phyloP scores from a whole-genome alignment of 768 basidiomycete species.

The Xerocomellus chrysenteron region DNA sequence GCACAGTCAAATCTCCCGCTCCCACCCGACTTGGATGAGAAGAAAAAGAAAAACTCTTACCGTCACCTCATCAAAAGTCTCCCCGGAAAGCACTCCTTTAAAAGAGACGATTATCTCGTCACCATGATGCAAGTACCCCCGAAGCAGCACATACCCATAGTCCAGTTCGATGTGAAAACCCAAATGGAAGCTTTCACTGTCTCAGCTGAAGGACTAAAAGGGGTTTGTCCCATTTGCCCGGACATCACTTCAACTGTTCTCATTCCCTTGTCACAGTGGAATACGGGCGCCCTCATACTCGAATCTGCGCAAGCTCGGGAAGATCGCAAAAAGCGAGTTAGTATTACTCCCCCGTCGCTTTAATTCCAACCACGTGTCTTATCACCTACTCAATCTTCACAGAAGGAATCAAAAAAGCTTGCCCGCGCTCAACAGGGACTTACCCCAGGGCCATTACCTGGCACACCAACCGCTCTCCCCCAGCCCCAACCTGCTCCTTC shows the following conservation, averaged over 20 bases:
- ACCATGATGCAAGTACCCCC: conserved; percentile 66
- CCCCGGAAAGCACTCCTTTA: conserved; percentile 78
- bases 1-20: conserved; percentile 41
- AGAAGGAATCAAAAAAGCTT: conserved; percentile 74
- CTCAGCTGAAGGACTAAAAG: conserved; percentile 69
- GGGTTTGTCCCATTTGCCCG: conserved; percentile 46
- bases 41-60: conserved; percentile 76
- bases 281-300: conserved; percentile 54
- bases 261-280: conserved; percentile 52
- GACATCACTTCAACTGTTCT: conserved; percentile 6
- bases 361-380: conserved; percentile 12
- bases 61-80: conserved; percentile 74
- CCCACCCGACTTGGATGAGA: conserved; percentile 54
- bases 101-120: conserved; percentile 73
- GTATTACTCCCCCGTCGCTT: conserved; percentile 28
- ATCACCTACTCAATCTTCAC: conserved; percentile 10
- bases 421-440: conserved; percentile 51
- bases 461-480: conserved; percentile 30
- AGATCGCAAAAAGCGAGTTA: conserved; percentile 73
- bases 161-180: conserved; percentile 61
- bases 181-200: conserved; percentile 74
- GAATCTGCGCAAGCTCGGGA: conserved; percentile 76
- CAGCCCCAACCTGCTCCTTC: conserved; percentile 34
- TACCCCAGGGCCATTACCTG: conserved; percentile 20
- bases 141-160: conserved; percentile 65